Base-by-base conservation (phyloP, 2,329 filamentous ascomycete genomes). In the Hymenoscyphus fraxineus region DNA sequence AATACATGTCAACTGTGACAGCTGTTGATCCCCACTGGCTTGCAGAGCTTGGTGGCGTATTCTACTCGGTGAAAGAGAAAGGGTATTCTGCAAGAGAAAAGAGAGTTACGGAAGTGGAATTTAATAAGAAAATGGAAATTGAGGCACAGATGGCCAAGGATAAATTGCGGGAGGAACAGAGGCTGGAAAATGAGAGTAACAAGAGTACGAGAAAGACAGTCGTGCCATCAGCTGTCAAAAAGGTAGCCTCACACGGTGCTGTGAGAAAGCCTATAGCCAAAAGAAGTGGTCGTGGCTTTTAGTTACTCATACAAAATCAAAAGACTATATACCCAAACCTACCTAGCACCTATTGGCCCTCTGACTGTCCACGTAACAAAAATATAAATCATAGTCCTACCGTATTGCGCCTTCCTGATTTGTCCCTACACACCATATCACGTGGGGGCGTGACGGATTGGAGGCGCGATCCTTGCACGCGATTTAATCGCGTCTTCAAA, bases 1-100 rank as follows among this genome's bases (percentile, higher is more conserved):
- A 98, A 76, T 99, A 98, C 80, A 97, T 99, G 88, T 96, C 92
- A 2, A 97, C 92, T 4, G 95, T 99, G 10, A 99, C 95, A 4
- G 87, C 92, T 0, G 95, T 99, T 1, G 95, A 99, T 76, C 94
- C 95, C 61, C 92, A 96, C 75, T 99, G 95, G 95, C 85, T 99
- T 51, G 95, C 95, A 6, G 95, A 99, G 75, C 82, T 99, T 6
- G 95, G 96, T 40, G 95, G 93, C 1, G 95, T 99, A 0, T 99
- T 99, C 77, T 99, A 98, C 78, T 95, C 90, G 1, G 85, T 99
- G 74, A 97, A 97, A 79, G 94, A 98, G 78, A 99, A 99, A 78
- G 95, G 94, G 1, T 99, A 96, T 75, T 96, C 91, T 15, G 87
- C 89, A 13, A 84, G 91, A 32, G 91, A 97, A 73, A 94, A 93